A percentile compares a stretch with the other conserved stretches of the same genome.
Conservation (phyloP, 1,284 basidiomycete genomes). For the Hymenochaete sp. region DNA sequence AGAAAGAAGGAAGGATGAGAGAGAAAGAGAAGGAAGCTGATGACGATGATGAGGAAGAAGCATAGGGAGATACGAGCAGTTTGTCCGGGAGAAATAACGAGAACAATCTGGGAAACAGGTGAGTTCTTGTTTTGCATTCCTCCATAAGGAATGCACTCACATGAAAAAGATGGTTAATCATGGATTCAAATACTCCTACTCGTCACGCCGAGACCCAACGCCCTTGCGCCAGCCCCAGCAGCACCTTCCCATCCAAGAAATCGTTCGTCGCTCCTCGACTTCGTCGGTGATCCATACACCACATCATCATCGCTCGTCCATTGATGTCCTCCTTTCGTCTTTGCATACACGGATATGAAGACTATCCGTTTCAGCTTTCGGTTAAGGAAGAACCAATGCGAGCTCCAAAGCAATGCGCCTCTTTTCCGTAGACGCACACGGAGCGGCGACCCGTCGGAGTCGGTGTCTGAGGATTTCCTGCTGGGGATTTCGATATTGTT, state of each 20-base stretch:
- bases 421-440: slow-evolving; percentile 29
- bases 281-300: slow-evolving; percentile 28
- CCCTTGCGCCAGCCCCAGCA: slow-evolving; percentile 65
- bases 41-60: too few species aligned
- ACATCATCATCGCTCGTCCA: slow-evolving; percentile 43
- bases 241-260: slow-evolving; percentile 73
- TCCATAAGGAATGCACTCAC: not conserved
- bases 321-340: slow-evolving; percentile 52
- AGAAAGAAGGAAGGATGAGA: too few species aligned
- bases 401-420: slow-evolving; percentile 92
- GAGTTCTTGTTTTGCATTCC: not conserved
- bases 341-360: slow-evolving; percentile 92
- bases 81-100: too few species aligned
- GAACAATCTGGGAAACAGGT: not conserved
- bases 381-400: slow-evolving; percentile 97
- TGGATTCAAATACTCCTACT: slow-evolving; percentile 21
- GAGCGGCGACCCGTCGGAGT: slow-evolving; percentile 25
- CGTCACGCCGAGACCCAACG: slow-evolving; percentile 62
- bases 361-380: slow-evolving; percentile 87
- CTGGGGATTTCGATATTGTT: slow-evolving; percentile 8
- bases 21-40: too few species aligned
- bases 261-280: slow-evolving; percentile 35
- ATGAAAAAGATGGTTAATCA: not conserved
- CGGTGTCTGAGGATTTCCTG: slow-evolving; percentile 19
- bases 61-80: too few species aligned